These are phyloP conservation scores for Eucalyptus rudis DNA, from an alignment of 345 rosid genomes.

Conservation along the genomic window DNA sequence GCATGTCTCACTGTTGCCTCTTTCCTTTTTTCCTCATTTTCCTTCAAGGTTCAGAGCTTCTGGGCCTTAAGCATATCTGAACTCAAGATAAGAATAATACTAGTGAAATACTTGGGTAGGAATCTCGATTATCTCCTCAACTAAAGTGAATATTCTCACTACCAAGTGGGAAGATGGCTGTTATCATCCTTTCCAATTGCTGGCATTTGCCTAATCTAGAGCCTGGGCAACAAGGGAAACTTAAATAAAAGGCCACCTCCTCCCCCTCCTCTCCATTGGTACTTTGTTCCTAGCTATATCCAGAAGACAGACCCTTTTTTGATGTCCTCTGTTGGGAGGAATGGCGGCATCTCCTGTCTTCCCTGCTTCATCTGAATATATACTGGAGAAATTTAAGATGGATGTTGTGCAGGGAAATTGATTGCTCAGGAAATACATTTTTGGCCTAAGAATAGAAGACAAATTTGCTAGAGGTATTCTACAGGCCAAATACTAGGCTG, in stretches of 20 bases:
- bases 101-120: background rate
- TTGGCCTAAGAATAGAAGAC: background rate
- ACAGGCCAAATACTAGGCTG: background rate
- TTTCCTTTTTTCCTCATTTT: background rate
- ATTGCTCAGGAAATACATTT: background rate
- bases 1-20: background rate
- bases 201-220: background rate
- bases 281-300: background rate
- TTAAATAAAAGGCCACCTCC: background rate
- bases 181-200: background rate
- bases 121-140: background rate
- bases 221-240: background rate
- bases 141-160: background rate
- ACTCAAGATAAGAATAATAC: background rate
- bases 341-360: background rate
- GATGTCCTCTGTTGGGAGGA: background rate
- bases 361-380: background rate
- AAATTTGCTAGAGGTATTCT: background rate
- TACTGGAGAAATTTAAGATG: background rate
- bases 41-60: background rate
- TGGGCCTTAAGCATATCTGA: background rate
- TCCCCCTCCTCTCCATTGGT: background rate
- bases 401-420: background rate
- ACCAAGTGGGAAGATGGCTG: background rate
- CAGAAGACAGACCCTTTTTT: background rate